Evolutionary conservation across 768 basidiomycete genomes (phyloP), one percentile per base, ranked within the genome.

Genomic region (Leccinum variicolor): DNA sequence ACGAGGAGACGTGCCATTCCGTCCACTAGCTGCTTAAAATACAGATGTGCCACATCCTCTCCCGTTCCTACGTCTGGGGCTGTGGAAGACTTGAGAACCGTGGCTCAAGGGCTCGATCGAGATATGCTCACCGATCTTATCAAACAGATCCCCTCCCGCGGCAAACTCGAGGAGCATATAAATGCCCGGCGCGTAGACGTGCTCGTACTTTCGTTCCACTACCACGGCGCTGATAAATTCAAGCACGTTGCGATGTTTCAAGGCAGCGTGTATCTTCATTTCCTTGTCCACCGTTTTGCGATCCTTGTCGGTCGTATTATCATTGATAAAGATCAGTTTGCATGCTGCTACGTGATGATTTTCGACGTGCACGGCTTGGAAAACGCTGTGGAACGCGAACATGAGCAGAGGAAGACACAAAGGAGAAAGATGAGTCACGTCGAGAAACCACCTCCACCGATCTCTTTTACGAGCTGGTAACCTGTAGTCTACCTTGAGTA

Each of bases 91-190:
- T 36, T 52, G 25, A 56, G 46, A 7, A 15, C 2, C 45, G 50
- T 34, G 47, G 33, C 53, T 46, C 23, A 21, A 29, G 19, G 3
- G 45, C 8, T 13, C 33, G 52, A 1, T 31, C 10, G 21, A 49
- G 1, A 43, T 50, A 62, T 51, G 72, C 89, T 45, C 66, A 96
- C 96, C 91, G 52, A 99, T 99, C 78, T 98, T 99, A 73, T 99
- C 97, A 71, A 99, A 99, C 31, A 99, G 75, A 72, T 98, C 97
- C 0, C 97, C 97, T 21, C 94, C 95, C 1, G 85, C 85, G 0
- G 96, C 97, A 33, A 96, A 76, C 70, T 98, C 97, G 66, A 99
- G 75, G 19, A 98, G 75, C 81, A 99, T 92, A 69, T 98, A 99
- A 21, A 94, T 81, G 0, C 90, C 96, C 0, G 93, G 89, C 0